Conservation (phyloP, 768 basidiomycete species). For the Amylocystis lapponica region DNA sequence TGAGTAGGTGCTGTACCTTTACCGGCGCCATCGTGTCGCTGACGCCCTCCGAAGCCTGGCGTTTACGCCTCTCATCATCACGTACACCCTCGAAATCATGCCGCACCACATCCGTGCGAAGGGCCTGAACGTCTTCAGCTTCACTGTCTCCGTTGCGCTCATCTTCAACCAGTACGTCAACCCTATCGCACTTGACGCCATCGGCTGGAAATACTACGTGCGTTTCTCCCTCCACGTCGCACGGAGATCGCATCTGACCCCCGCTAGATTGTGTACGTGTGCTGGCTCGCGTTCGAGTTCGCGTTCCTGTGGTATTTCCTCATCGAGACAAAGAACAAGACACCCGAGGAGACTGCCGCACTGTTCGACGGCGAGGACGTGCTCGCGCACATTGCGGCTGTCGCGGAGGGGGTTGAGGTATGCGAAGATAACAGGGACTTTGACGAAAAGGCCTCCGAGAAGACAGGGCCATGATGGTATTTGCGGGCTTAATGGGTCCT, state of each 20-base stretch:
- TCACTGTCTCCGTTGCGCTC: constrained; percentile 36
- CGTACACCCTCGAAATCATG: constrained; percentile 47
- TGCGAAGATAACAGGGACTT: no score
- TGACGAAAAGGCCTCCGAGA: no score
- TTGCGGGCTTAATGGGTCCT: no score
- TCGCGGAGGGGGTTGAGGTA: no score
- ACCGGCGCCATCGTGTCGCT: background rate
- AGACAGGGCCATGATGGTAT: no score
- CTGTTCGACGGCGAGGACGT: constrained; percentile 1
- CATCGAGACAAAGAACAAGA: constrained; percentile 34
- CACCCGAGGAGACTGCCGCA: constrained; percentile 30
- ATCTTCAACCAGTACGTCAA: constrained; percentile 43
- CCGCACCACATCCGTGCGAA: constrained; percentile 43
- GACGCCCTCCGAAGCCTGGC: constrained; percentile 21
- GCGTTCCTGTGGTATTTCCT: constrained; percentile 32
- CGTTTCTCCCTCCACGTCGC: background rate
- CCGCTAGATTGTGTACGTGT: constrained; percentile 29
- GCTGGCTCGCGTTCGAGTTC: constrained; percentile 36
- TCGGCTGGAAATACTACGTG: constrained; percentile 45
- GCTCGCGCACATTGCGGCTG: no score
- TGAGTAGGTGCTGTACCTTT: constrained; percentile 10
- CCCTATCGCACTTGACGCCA: constrained; percentile 31
- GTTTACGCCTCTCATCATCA: constrained; percentile 16
- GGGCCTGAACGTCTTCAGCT: constrained; percentile 41
- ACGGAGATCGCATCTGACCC: background rate